These are phyloP conservation scores for Penicillium nucicola DNA, from an alignment of 495 filamentous ascomycete genomes.

Conservation along the genomic window DNA sequence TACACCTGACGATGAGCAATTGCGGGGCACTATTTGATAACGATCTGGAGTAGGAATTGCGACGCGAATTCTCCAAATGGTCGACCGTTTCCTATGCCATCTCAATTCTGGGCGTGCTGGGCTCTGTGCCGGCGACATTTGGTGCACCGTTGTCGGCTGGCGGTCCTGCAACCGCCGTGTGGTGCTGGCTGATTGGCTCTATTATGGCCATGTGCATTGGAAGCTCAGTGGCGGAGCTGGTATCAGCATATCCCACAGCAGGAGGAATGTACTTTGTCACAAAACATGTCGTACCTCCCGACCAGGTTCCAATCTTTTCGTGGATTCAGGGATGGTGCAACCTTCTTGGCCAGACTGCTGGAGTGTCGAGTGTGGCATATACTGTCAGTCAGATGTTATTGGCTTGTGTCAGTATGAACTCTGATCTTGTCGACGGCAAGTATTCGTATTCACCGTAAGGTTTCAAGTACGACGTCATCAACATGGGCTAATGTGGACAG, in stretches of 20 bases:
- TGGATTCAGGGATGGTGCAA: conserved; percentile 66
- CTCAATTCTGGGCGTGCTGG: conserved; percentile 67
- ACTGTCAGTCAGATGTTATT: conserved; percentile 58
- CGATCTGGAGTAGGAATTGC: conserved; percentile 48
- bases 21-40: conserved; percentile 2
- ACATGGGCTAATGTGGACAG: conserved; percentile 30
- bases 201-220: conserved; percentile 67
- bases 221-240: conserved; percentile 60
- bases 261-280: conserved; percentile 66
- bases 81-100: conserved; percentile 74
- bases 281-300: conserved; percentile 55
- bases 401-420: conserved; percentile 56
- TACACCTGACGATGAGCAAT: conserved; percentile 20
- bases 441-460: conserved; percentile 48
- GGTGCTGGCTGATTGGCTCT: conserved; percentile 70
- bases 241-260: conserved; percentile 62
- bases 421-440: conserved; percentile 39
- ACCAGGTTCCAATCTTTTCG: conserved; percentile 55
- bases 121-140: conserved; percentile 68
- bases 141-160: conserved; percentile 59
- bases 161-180: conserved; percentile 69
- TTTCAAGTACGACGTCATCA: neutral
- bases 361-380: conserved; percentile 56
- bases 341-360: conserved; percentile 57
- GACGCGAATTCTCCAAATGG: conserved; percentile 69